Base-by-base conservation (phyloP, 495 filamentous ascomycete genomes). In the Parmelia sp. region DNA sequence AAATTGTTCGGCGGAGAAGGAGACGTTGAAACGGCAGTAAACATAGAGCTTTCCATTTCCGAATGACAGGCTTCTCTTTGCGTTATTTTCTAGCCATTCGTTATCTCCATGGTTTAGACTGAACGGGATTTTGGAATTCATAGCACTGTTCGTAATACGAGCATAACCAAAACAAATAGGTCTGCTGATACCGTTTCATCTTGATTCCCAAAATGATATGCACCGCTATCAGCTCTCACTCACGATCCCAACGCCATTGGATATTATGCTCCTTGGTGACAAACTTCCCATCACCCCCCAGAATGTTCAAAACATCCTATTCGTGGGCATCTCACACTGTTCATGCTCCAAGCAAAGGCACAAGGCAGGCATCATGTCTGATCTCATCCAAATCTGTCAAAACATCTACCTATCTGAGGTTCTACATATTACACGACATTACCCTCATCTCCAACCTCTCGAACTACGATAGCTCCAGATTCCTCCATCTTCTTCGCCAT, bases 21-120 rank as follows among this genome's bases (percentile, higher is more conserved):
- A 56, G 36, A 36, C 35, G 12, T 51, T 40, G 45, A 53, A 59
- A 64, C 44, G 40, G 62, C 62, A 53, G 53, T 51, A 2, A 44
- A 55, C 39, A 58, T 51, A 40, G 40, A 59, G 31, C 10, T 37
- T 59, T 49, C 39, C n/a, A 12, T 59, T 64, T 31, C 53, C 58
- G 57, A 51, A 53, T 59, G 62, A 53, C 62, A 64, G 59, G 56
- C 56, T 58, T 64, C n/a, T 59, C 23, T n/a, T 39, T 31, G 42
- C 37, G n/a, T 60, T 53, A 19, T 17, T 59, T 40, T 35, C 58
- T 33, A 31, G 27, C 33, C 39, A 45, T 47, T 64, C 53, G 53
- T 33, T 59, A 55, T 33, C 51, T 62, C 45, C 6, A 57, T 57
- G 14, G n/a, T n/a, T n/a, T n/a, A n/a, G 47, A 53, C 42, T 36